Conservation (phyloP, 2,329 filamentous ascomycete genomes). For the Apiospora arundinis region DNA sequence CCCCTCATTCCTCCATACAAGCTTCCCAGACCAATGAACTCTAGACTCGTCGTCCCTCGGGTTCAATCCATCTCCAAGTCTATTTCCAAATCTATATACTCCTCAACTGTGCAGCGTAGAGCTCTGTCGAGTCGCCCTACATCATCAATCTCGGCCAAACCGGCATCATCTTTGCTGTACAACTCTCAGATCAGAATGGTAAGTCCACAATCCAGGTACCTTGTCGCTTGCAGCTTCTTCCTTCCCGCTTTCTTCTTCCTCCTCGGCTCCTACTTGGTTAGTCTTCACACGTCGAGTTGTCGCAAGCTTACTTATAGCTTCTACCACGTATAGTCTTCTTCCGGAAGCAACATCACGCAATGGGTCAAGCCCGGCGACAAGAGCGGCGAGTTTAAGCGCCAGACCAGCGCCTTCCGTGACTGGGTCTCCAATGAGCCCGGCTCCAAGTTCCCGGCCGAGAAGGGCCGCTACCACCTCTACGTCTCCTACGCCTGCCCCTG, state of each 20-base stretch:
- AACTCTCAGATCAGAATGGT: slow-evolving; percentile 35
- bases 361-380: slow-evolving; percentile 83
- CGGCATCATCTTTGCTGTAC: neutral
- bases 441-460: slow-evolving; percentile 82
- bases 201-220: slow-evolving; percentile 15
- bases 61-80: slow-evolving; percentile 19
- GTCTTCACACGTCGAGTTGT: neutral
- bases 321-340: neutral
- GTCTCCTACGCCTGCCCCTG: slow-evolving; percentile 94
- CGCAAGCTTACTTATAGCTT: neutral
- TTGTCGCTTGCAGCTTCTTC: neutral
- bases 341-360: slow-evolving; percentile 69
- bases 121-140: slow-evolving; percentile 18
- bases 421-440: slow-evolving; percentile 75
- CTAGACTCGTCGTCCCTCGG: slow-evolving; percentile 27
- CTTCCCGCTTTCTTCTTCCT: neutral
- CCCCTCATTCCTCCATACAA: slow-evolving; percentile 17
- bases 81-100: slow-evolving; percentile 1
- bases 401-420: slow-evolving; percentile 81
- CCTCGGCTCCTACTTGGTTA: neutral
- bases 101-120: neutral
- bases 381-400: slow-evolving; percentile 91
- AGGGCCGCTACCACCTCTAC: slow-evolving; percentile 91
- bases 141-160: neutral
- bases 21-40: slow-evolving; percentile 29